Conservation (phyloP, 495 filamentous ascomycete species). For the Penicillium steckii region DNA sequence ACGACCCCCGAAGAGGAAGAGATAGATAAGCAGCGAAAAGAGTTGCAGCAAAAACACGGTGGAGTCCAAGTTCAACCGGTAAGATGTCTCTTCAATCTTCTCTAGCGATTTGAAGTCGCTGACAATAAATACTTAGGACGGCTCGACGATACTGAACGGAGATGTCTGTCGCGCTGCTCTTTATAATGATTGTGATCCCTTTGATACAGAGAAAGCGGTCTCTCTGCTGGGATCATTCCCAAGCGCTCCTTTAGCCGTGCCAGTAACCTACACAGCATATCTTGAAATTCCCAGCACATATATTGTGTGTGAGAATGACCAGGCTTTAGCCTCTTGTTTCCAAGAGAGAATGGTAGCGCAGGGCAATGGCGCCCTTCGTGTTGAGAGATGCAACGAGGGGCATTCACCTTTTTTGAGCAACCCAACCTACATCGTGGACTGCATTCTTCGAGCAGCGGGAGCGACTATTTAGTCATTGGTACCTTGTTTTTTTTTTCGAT, state of each 20-base stretch:
- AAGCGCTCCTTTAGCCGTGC: conserved; percentile 20
- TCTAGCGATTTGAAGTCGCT: too few species aligned
- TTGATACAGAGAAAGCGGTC: conserved; percentile 21
- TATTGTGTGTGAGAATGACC: conserved; percentile 34
- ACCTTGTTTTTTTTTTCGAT: neutral
- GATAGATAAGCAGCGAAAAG: conserved; percentile 20
- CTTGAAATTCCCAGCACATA: conserved; percentile 32
- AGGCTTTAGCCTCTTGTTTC: conserved; percentile 20
- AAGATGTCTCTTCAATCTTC: neutral
- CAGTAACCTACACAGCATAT: conserved; percentile 29
- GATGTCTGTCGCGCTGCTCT: conserved; percentile 15
- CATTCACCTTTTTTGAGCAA: conserved; percentile 34
- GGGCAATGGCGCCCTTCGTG: conserved; percentile 19
- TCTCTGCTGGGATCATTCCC: conserved; percentile 27
- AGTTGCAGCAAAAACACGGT: conserved; percentile 11
- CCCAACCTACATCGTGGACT: conserved; percentile 23
- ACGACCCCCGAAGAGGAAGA: conserved; percentile 25
- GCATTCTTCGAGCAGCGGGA: conserved; percentile 22
- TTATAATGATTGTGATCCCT: conserved; percentile 23
- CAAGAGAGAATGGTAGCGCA: conserved; percentile 30
- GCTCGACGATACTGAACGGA: conserved; percentile 23
- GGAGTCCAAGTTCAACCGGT: conserved; percentile 19
- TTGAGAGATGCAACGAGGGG: conserved; percentile 29
- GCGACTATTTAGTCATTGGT: conserved; percentile 11
- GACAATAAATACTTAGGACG: too few species aligned